Conservation (phyloP, 1,284 basidiomycete species). For the Ceratobasidium sp. region DNA sequence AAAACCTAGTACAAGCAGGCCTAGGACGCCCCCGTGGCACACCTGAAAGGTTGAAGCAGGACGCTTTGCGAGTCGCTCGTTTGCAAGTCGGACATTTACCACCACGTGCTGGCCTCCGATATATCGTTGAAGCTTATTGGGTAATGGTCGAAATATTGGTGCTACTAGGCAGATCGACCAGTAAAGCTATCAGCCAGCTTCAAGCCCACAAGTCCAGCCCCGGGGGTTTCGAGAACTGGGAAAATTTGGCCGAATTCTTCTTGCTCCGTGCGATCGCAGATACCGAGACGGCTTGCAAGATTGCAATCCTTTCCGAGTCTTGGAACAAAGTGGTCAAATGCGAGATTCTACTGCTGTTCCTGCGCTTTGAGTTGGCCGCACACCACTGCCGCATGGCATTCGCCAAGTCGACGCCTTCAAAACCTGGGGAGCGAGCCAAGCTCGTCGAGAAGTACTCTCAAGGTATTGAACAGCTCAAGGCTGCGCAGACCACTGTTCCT, state of each 20-base stretch:
- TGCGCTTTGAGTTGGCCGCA: not conserved
- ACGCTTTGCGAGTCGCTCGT: constrained; percentile 57
- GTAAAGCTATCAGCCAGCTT: not conserved
- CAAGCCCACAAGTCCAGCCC: not conserved
- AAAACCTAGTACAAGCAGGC: constrained; percentile 51
- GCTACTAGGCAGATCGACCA: not conserved
- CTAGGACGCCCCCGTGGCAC: not conserved
- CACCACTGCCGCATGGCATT: not conserved
- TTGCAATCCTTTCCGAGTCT: not conserved
- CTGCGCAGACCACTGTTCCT: too few relatives aligned
- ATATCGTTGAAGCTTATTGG: constrained; percentile 62
- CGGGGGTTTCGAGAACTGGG: not conserved
- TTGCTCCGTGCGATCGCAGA: not conserved
- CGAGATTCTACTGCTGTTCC: not conserved
- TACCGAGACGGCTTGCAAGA: not conserved
- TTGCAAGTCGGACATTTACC: constrained; percentile 60
- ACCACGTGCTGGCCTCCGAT: constrained; percentile 61
- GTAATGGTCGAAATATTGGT: constrained; percentile 52
- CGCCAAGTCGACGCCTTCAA: too few relatives aligned
- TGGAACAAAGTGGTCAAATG: not conserved
- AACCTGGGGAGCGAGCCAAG: too few relatives aligned
- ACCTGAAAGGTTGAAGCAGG: constrained; percentile 50
- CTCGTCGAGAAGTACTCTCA: too few relatives aligned
- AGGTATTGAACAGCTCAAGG: too few relatives aligned
- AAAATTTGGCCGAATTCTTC: not conserved